Evolutionary conservation across 2,329 filamentous ascomycete species (phyloP).

Genomic region (Colletotrichum nymphaeae): DNA sequence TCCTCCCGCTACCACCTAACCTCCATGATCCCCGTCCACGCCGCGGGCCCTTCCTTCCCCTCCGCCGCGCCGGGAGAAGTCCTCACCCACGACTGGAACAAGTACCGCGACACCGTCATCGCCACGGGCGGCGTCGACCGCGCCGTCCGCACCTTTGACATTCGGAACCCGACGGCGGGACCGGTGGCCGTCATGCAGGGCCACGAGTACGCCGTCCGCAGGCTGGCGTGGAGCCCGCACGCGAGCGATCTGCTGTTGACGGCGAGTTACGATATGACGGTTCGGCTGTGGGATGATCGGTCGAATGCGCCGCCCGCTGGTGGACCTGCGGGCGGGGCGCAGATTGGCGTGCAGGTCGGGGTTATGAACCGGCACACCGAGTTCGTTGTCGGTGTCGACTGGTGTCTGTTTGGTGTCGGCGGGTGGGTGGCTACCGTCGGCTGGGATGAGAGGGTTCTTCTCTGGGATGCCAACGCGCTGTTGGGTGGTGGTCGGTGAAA

Average conservation of each 20-base stretch:
- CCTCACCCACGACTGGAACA: constrained; percentile 99
- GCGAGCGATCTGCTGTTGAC: constrained; percentile 87
- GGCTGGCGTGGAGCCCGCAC: constrained; percentile 92
- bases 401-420: constrained; percentile 95
- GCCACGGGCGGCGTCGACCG: constrained; percentile 92
- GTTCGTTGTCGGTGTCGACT: constrained; percentile 96
- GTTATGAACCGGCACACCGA: constrained; percentile 94
- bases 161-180: constrained; percentile 79
- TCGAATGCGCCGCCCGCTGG: constrained; percentile 54
- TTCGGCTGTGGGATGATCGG: constrained; percentile 90
- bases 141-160: constrained; percentile 89
- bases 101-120: constrained; percentile 87
- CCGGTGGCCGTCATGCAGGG: constrained; percentile 81
- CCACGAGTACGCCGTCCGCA: constrained; percentile 90
- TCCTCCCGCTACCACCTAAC: constrained; percentile 90
- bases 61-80: constrained; percentile 75
- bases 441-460: constrained; percentile 91
- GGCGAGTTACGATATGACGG: constrained; percentile 98
- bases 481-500: constrained; percentile 39
- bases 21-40: constrained; percentile 85
- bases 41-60: constrained; percentile 63
- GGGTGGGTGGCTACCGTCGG: constrained; percentile 96
- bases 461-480: constrained; percentile 85
- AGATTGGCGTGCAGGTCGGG: constrained; percentile 78
- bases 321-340: constrained; percentile 46